phyloP scores from a whole-genome alignment of 1,139 yeast genomes.

The Debaryomyces coudertii region DNA sequence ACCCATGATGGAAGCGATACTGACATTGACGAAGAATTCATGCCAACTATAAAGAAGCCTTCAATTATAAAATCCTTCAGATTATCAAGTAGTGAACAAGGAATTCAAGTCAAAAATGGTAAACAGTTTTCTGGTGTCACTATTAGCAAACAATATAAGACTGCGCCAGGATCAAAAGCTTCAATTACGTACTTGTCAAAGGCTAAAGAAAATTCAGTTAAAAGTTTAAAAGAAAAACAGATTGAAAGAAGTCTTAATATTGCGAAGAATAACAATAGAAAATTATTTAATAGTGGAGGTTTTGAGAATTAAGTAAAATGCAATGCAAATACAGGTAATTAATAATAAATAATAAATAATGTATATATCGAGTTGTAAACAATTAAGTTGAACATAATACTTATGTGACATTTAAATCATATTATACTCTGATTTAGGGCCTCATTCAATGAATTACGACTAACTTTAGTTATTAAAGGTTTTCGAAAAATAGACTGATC shows the following conservation, averaged over 20 bases:
- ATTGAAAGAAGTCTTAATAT: slow-evolving; percentile 32
- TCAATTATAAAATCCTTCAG: slow-evolving; percentile 54
- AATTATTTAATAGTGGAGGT: slow-evolving; percentile 23
- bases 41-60: slow-evolving; percentile 47
- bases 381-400: background rate
- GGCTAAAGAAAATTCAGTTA: slow-evolving; percentile 25
- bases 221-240: slow-evolving; percentile 32
- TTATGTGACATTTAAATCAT: background rate
- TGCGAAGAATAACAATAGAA: slow-evolving; percentile 18
- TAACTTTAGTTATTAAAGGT: slow-evolving; percentile 40
- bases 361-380: slow-evolving; percentile 1
- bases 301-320: slow-evolving; percentile 21
- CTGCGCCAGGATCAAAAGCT: slow-evolving; percentile 60
- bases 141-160: slow-evolving; percentile 56
- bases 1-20: slow-evolving; percentile 24
- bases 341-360: background rate
- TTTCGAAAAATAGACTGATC: slow-evolving; percentile 40
- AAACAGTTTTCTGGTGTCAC: slow-evolving; percentile 56
- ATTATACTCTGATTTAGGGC: slow-evolving; percentile 29
- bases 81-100: slow-evolving; percentile 38
- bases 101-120: slow-evolving; percentile 42
- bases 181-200: slow-evolving; percentile 60
- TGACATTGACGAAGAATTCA: slow-evolving; percentile 41
- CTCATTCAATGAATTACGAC: slow-evolving; percentile 38
- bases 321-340: slow-evolving; percentile 7